phyloP scores from a whole-genome alignment of 495 filamentous ascomycete species.

The Margaritispora aquatica region DNA sequence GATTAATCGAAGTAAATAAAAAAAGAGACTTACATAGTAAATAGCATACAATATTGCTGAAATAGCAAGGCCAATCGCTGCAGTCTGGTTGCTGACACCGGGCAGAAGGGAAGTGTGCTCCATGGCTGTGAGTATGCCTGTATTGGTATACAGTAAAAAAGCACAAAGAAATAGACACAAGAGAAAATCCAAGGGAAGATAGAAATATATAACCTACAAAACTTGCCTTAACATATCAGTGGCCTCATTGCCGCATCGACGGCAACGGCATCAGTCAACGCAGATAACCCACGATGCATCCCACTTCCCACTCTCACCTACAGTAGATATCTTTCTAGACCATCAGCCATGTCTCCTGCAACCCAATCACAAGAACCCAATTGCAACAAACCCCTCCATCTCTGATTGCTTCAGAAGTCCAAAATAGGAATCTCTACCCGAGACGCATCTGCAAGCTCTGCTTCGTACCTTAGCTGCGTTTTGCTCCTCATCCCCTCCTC shows the following conservation, averaged over 20 bases:
- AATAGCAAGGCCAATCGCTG: background rate
- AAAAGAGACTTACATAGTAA: constrained; percentile 4
- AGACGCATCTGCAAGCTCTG: background rate
- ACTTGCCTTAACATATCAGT: background rate
- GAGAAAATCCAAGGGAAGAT: background rate
- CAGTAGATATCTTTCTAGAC: background rate
- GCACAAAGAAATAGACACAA: background rate
- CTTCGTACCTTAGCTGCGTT: background rate
- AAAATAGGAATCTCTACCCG: background rate
- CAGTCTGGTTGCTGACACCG: constrained; percentile 7
- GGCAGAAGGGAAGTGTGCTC: constrained; percentile 3
- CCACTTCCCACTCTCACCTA: constrained; percentile 5
- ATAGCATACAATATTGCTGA: constrained; percentile 2
- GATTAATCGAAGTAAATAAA: background rate
- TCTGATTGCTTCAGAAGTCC: background rate
- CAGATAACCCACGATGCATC: background rate
- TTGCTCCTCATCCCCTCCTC: background rate
- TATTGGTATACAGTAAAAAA: background rate
- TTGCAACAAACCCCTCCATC: background rate
- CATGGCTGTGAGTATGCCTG: background rate
- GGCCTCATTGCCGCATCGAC: background rate
- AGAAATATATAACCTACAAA: background rate
- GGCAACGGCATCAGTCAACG: background rate
- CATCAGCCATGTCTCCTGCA: background rate
- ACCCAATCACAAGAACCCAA: background rate